Conservation (phyloP, 1,284 basidiomycete genomes). For the Microbotryomycetes sp. region DNA sequence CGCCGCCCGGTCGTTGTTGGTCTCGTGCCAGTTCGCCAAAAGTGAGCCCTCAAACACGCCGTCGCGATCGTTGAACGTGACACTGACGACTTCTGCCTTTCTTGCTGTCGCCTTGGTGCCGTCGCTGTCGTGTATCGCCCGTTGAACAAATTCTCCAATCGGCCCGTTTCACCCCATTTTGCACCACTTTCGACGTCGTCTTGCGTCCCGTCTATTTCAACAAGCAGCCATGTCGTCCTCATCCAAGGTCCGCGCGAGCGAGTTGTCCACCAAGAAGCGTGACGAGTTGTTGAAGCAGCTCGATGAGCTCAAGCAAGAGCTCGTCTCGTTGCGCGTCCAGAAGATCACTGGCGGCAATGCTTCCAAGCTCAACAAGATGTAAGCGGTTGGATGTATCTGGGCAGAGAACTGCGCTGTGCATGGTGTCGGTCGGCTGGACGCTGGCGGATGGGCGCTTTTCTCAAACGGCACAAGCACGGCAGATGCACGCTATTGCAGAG, state of each 20-base stretch:
- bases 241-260: constrained; percentile 31
- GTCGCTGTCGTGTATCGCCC: too few species aligned
- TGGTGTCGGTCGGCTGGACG: too few species aligned
- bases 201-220: neutral
- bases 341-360: constrained; percentile 96
- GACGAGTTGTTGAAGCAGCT: constrained; percentile 91
- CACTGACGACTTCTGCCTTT: neutral
- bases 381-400: too few species aligned
- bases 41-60: neutral
- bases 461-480: neutral
- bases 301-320: constrained; percentile 90
- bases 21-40: neutral
- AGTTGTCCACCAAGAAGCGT: constrained; percentile 30
- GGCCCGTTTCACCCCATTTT: neutral
- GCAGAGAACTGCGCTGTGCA: too few species aligned
- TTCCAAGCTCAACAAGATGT: constrained; percentile 97
- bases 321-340: constrained; percentile 74
- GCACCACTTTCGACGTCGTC: neutral
- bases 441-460: too few species aligned
- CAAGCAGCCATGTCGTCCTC: constrained; percentile 6
- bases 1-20: neutral
- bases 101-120: neutral
- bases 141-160: neutral
- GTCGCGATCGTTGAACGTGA: neutral
- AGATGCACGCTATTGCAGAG: too few species aligned